phyloP scores from a whole-genome alignment of 306 rosid genomes.

The Herpetospermum pedunculosum region DNA sequence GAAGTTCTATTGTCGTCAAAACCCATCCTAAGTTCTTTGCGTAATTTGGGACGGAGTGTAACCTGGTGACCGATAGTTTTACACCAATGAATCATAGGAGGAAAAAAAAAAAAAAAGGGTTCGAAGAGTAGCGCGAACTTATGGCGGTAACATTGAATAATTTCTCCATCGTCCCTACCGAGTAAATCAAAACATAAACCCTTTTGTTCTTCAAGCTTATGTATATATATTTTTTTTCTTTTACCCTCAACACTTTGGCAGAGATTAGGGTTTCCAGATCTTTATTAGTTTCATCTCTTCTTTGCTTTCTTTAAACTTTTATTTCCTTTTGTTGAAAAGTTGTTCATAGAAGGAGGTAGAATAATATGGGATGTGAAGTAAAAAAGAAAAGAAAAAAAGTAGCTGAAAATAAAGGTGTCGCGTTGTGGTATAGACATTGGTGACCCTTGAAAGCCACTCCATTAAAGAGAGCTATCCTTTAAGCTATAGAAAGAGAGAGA shows the following conservation, averaged over 20 bases:
- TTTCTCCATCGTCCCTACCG: no score
- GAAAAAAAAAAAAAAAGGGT: no score
- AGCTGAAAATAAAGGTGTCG: not conserved
- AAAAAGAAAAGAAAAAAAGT: not conserved
- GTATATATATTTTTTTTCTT: not conserved
- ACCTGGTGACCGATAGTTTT: no score
- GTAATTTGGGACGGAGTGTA: no score
- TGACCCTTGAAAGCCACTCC: slow-evolving; percentile 8
- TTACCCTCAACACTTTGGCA: no score
- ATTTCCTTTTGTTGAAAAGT: not conserved
- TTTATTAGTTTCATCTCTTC: not conserved
- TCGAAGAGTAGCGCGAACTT: no score
- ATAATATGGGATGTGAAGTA: slow-evolving; percentile 1
- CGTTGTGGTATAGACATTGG: not conserved
- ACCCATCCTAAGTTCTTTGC: no score
- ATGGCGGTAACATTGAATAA: not conserved
- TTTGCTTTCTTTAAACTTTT: not conserved
- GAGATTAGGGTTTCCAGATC: no score
- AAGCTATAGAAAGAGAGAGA: not conserved
- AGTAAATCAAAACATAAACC: no score
- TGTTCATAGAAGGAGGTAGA: not conserved
- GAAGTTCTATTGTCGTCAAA: no score
- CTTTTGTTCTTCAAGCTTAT: no score
- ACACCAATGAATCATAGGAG: no score
- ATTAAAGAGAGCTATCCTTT: not conserved